Evolutionary conservation across 805 yeast species (phyloP).

Genomic region (Yarrowia yakushimensis): DNA sequence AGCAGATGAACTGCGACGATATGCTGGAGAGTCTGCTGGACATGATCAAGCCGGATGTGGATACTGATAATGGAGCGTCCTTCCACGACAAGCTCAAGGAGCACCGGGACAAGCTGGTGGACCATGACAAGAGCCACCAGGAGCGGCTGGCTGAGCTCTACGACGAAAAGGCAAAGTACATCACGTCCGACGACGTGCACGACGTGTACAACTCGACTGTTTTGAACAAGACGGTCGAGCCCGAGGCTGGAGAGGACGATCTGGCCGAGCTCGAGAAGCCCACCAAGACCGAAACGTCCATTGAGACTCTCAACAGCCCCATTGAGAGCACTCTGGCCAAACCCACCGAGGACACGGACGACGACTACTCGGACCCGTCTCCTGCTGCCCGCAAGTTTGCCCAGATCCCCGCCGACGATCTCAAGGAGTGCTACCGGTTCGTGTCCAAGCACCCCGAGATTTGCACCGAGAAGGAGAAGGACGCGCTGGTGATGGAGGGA

Average conservation of each 20-base stretch:
- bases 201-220: constrained; percentile 69
- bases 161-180: constrained; percentile 68
- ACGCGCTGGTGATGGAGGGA: constrained; percentile 87
- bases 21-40: constrained; percentile 86
- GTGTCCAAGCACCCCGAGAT: constrained; percentile 58
- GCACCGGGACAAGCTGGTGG: constrained; percentile 69
- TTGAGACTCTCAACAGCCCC: constrained; percentile 11
- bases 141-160: constrained; percentile 63
- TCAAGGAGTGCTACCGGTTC: constrained; percentile 49
- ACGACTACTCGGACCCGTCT: constrained; percentile 41
- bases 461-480: constrained; percentile 80
- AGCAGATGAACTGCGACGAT: constrained; percentile 65
- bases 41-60: constrained; percentile 54
- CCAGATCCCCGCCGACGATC: constrained; percentile 48
- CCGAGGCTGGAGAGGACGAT: constrained; percentile 18
- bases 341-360: constrained; percentile 27
- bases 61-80: constrained; percentile 45
- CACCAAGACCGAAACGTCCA: not conserved
- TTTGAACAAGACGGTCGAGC: not conserved
- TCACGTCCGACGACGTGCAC: constrained; percentile 85
- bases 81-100: constrained; percentile 44
- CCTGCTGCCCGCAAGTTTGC: constrained; percentile 68
- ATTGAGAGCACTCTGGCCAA: constrained; percentile 12
- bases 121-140: constrained; percentile 59
- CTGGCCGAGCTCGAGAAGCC: constrained; percentile 11